These are phyloP conservation scores for Aspergillus sp. DNA, from an alignment of 2,329 filamentous ascomycete genomes.

Conservation along the genomic window DNA sequence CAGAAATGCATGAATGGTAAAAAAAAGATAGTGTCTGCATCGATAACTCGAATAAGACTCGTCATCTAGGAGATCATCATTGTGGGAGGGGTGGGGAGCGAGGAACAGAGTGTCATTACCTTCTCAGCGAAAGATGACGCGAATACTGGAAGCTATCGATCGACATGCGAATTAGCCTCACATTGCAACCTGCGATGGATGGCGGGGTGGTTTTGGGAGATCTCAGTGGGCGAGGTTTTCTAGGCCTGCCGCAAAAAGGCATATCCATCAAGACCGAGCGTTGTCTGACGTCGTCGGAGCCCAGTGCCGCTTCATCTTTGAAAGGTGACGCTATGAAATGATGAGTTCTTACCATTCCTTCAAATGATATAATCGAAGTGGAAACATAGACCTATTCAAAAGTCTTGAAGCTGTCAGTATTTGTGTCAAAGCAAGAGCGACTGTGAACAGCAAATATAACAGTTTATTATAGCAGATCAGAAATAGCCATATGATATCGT, in stretches of 20 bases:
- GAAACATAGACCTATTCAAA: background rate
- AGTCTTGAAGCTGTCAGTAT: slow-evolving; percentile 21
- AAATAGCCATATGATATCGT: slow-evolving; percentile 82
- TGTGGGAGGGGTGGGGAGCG: slow-evolving; percentile 16
- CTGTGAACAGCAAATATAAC: slow-evolving; percentile 14
- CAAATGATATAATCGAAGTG: background rate
- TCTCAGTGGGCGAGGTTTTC: slow-evolving; percentile 99
- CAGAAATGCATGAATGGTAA: slow-evolving; percentile 63
- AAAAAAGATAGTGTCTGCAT: slow-evolving; percentile 57
- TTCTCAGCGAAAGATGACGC: slow-evolving; percentile 1
- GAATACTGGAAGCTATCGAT: background rate
- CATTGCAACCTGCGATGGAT: slow-evolving; percentile 20
- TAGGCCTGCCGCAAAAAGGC: slow-evolving; percentile 95
- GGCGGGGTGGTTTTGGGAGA: slow-evolving; percentile 18
- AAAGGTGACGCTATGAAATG: slow-evolving; percentile 11
- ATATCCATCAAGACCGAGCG: slow-evolving; percentile 73
- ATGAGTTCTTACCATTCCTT: slow-evolving; percentile 5
- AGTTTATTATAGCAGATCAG: slow-evolving; percentile 58
- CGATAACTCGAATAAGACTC: slow-evolving; percentile 64
- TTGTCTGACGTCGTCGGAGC: slow-evolving; percentile 71
- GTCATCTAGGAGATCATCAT: slow-evolving; percentile 61
- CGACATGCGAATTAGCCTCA: slow-evolving; percentile 24
- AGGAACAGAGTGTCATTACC: slow-evolving; percentile 12
- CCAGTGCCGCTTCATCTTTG: slow-evolving; percentile 73
- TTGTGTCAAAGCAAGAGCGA: slow-evolving; percentile 10